These are phyloP conservation scores for Mimosa pudica DNA, from an alignment of 306 rosid genomes.

Conservation along the genomic window DNA sequence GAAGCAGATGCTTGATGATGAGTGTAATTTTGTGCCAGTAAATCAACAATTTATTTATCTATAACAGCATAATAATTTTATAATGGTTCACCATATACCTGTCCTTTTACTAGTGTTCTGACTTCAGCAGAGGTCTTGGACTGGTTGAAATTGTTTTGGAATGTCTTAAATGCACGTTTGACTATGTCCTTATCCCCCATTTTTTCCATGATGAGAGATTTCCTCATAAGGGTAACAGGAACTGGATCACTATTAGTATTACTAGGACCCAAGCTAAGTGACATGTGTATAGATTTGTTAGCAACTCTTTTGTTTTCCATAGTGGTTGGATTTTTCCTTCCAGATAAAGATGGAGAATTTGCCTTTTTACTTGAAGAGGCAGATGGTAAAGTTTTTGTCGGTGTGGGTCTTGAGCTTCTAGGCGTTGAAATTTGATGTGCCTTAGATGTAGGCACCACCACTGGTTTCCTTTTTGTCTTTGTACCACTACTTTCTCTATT, in stretches of 20 bases:
- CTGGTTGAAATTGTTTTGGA: conserved; percentile 73
- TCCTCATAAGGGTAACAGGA: conserved; percentile 54
- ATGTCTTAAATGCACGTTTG: conserved; percentile 86
- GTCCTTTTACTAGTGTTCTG: conserved; percentile 48
- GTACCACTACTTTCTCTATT: conserved; percentile 52
- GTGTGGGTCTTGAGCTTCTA: conserved; percentile 56
- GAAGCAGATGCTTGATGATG: conserved; percentile 27
- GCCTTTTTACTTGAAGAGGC: conserved; percentile 55
- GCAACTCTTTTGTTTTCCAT: conserved; percentile 55
- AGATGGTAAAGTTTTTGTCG: conserved; percentile 40
- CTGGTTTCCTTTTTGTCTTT: conserved; percentile 62
- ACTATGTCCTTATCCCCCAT: conserved; percentile 97
- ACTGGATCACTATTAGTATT: conserved; percentile 51
- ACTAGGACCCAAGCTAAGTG: conserved; percentile 61
- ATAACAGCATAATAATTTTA: conserved; percentile 15
- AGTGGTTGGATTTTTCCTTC: conserved; percentile 47
- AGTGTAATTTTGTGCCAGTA: background rate
- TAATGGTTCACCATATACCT: conserved; percentile 48
- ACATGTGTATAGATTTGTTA: conserved; percentile 65
- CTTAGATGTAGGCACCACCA: conserved; percentile 45
- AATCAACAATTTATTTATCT: background rate
- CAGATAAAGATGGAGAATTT: conserved; percentile 46
- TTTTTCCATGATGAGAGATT: conserved; percentile 77
- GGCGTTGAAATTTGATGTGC: conserved; percentile 56
- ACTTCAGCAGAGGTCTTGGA: conserved; percentile 52